Evolutionary conservation across 2,329 filamentous ascomycete species (phyloP), one percentile per base, ranked within the genome.

Genomic region (Colletotrichum eleusines): DNA sequence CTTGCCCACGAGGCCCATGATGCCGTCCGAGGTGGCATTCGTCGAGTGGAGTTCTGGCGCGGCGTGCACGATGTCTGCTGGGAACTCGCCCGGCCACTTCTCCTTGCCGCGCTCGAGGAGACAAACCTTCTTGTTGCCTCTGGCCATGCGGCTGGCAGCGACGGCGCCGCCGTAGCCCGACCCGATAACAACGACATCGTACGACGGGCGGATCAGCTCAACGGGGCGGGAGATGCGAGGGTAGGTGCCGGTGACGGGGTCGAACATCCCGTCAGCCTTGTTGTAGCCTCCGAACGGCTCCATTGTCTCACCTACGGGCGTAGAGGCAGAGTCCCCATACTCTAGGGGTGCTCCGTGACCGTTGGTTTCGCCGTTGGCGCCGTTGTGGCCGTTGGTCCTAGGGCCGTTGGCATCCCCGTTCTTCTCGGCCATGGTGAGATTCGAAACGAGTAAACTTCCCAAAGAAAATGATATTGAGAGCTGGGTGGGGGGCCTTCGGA

Each of bases 101-200:
- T 87, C 84, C 63, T 80, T 78, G 0, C 84, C 85, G 38, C 80
- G 75, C 71, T 86, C 85, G 3, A 86, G 77, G 1, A 87, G 75
- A 60, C 82, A 84, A 1, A 86, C 84, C 11, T 74, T 77, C 38
- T 71, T 68, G 26, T 57, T 35, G 26, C 60, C 60, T 12, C 84
- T 78, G 54, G 83, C 81, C 79, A 85, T 83, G 20, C 84, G 78
- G 69, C 81, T 84, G 2, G 84, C 84, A 16, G 84, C 84, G 38
- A 86, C 83, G 7, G 81, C 83, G 23, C 82, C 84, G 8, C 85
- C 84, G 76, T 86, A 87, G 1, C 85, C 84, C 40, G 83, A 85
- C 2, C 85, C 84, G 51, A 86, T 78, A 4, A 86, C 80, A 8
- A 86, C 80, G 7, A 82, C 80, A 76, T 86, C 84, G 67, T 87